Evolutionary conservation across 129 eudicot species (phyloP).

Genomic region (Saussurea involucrata): DNA sequence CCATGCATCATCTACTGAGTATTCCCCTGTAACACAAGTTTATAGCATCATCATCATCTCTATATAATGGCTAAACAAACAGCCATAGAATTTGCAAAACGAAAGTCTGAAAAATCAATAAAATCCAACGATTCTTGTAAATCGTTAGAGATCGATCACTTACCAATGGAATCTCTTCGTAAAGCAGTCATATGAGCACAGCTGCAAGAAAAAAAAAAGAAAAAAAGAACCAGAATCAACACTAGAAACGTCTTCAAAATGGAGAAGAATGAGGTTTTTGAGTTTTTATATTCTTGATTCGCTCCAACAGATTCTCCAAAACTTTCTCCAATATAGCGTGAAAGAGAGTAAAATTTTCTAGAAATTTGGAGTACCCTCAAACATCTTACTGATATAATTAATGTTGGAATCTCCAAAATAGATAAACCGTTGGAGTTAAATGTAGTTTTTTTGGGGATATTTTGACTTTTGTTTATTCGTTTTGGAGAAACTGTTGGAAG

Average conservation of each 20-base stretch:
- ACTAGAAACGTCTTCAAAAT: not conserved
- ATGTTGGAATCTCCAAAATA: not conserved
- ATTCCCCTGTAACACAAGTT: slow-evolving; percentile 56
- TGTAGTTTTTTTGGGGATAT: not conserved
- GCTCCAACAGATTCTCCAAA: not conserved
- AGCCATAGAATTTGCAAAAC: not conserved
- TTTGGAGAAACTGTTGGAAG: too few relatives aligned
- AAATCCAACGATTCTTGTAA: not conserved
- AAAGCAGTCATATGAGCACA: slow-evolving; percentile 91
- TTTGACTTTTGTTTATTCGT: too few relatives aligned
- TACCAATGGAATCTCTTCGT: slow-evolving; percentile 96
- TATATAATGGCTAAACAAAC: not conserved
- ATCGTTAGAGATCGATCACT: slow-evolving; percentile 6
- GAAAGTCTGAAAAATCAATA: not conserved
- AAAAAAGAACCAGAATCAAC: not conserved
- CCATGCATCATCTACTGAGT: slow-evolving; percentile 89
- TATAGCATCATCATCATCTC: not conserved
- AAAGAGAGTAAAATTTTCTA: not conserved
- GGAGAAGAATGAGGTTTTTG: not conserved
- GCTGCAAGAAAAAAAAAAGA: slow-evolving; percentile 42
- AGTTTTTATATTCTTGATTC: not conserved
- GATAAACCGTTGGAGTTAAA: not conserved
- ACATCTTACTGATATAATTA: not conserved
- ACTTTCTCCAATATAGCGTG: not conserved
- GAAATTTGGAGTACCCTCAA: not conserved